phyloP scores from a whole-genome alignment of 2,329 filamentous ascomycete species.

The Macrophomina pseudophaseolina region DNA sequence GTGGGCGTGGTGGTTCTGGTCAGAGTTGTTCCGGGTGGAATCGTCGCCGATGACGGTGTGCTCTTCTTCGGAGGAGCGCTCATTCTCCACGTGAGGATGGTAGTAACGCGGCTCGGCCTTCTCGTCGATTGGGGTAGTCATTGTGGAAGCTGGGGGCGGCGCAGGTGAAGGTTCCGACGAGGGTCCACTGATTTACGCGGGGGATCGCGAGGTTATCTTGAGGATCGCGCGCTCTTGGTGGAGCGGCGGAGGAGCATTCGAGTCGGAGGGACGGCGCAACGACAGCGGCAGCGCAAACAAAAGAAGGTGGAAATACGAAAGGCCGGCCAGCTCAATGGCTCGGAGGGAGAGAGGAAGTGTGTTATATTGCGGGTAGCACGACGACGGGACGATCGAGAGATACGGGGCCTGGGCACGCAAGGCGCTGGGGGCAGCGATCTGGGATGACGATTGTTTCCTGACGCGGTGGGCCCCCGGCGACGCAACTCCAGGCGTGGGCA shows the following conservation, averaged over 20 bases:
- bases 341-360: neutral
- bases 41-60: conserved; percentile 46
- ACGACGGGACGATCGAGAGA: conserved; percentile 25
- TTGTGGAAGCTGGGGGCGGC: conserved; percentile 29
- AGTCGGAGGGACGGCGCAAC: neutral
- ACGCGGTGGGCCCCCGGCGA: conserved; percentile 9
- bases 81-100: conserved; percentile 33
- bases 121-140: conserved; percentile 46
- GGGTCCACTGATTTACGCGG: conserved; percentile 26
- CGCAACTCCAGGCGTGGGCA: conserved; percentile 14
- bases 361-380: conserved; percentile 25
- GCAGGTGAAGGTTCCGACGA: neutral
- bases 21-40: conserved; percentile 37
- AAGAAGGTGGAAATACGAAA: conserved; percentile 2
- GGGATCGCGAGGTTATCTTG: conserved; percentile 22
- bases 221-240: neutral
- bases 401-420: conserved; percentile 17
- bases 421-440: conserved; percentile 21
- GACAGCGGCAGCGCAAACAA: conserved; percentile 9
- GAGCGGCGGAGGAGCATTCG: neutral
- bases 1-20: conserved; percentile 1
- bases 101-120: conserved; percentile 44
- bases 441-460: conserved; percentile 23
- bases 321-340: conserved; percentile 5
- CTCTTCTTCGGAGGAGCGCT: conserved; percentile 41